Conservation (phyloP, 805 yeast species). For the Metschnikowia vanudenii region DNA sequence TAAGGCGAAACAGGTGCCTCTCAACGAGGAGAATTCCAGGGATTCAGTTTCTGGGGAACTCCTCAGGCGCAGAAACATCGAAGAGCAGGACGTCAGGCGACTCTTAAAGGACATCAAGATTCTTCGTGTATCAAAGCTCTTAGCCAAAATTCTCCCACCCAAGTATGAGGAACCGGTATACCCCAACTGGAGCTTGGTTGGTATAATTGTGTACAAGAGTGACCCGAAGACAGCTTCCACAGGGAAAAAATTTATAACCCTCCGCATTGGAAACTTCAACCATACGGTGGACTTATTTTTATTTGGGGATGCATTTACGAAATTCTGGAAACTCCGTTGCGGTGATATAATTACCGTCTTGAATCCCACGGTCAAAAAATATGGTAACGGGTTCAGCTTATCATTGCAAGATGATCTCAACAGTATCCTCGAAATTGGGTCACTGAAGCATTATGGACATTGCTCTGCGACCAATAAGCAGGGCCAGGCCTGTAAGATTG, state of each 20-base stretch:
- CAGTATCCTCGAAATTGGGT: constrained; percentile 71
- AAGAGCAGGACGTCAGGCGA: constrained; percentile 1
- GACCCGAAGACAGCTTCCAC: constrained; percentile 45
- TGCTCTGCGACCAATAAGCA: constrained; percentile 52
- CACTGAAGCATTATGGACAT: constrained; percentile 60
- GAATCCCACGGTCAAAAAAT: constrained; percentile 61
- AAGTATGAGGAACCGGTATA: constrained; percentile 63
- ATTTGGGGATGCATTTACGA: constrained; percentile 65
- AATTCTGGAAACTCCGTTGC: constrained; percentile 67
- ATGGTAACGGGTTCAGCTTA: constrained; percentile 48
- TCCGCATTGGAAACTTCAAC: constrained; percentile 68
- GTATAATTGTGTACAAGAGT: constrained; percentile 60
- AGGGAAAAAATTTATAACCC: constrained; percentile 52
- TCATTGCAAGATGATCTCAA: constrained; percentile 49
- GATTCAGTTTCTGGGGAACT: constrained; percentile 17
- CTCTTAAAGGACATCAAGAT: constrained; percentile 51
- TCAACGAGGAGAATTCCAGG: constrained; percentile 2
- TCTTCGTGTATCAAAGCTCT: constrained; percentile 55
- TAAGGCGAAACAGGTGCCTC: not conserved
- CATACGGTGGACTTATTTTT: constrained; percentile 58
- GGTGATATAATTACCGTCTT: constrained; percentile 76
- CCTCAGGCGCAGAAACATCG: constrained; percentile 14
- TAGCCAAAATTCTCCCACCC: constrained; percentile 69
- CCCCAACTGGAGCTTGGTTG: constrained; percentile 79
- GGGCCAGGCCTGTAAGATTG: constrained; percentile 57